phyloP scores from a whole-genome alignment of 2,329 filamentous ascomycete species.

The Colletotrichum acutatum region DNA sequence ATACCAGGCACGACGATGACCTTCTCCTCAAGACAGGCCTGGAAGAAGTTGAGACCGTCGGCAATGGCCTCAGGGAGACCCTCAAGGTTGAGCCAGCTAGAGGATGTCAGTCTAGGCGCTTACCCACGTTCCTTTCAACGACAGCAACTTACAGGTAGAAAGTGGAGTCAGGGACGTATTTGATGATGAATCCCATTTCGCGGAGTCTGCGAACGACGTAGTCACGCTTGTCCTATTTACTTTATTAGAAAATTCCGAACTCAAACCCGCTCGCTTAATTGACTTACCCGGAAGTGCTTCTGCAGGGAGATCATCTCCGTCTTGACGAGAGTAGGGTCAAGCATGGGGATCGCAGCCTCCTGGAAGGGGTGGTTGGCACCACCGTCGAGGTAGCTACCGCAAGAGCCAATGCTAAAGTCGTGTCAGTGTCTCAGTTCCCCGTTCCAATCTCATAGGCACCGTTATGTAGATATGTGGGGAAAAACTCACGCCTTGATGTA shows the following conservation, averaged over 20 bases:
- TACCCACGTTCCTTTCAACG: not conserved
- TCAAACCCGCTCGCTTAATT: not conserved
- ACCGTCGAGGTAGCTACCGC: conserved; percentile 93
- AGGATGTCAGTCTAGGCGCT: conserved; percentile 2
- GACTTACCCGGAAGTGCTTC: conserved; percentile 77
- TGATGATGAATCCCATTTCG: conserved; percentile 88
- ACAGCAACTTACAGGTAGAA: conserved; percentile 81
- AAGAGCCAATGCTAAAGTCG: conserved; percentile 76
- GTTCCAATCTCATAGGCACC: not conserved
- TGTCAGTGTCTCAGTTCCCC: not conserved
- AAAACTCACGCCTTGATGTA: conserved; percentile 82
- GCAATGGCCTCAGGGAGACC: conserved; percentile 82
- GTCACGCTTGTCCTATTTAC: conserved; percentile 82
- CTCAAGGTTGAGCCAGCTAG: conserved; percentile 68
- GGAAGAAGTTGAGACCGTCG: conserved; percentile 97
- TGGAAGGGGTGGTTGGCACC: conserved; percentile 96
- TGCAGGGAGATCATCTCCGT: conserved; percentile 92
- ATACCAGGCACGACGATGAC: conserved; percentile 97
- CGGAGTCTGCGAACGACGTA: conserved; percentile 84
- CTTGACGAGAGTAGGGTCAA: conserved; percentile 84
- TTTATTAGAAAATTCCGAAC: conserved; percentile 36
- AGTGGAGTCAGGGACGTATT: conserved; percentile 87
- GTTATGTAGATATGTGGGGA: not conserved
- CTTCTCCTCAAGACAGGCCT: conserved; percentile 91
- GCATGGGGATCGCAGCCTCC: conserved; percentile 90